A percentile compares a stretch with the other conserved stretches of the same genome.
phyloP scores from a whole-genome alignment of 2,329 filamentous ascomycete species.

The Scedosporium aurantiacum region DNA sequence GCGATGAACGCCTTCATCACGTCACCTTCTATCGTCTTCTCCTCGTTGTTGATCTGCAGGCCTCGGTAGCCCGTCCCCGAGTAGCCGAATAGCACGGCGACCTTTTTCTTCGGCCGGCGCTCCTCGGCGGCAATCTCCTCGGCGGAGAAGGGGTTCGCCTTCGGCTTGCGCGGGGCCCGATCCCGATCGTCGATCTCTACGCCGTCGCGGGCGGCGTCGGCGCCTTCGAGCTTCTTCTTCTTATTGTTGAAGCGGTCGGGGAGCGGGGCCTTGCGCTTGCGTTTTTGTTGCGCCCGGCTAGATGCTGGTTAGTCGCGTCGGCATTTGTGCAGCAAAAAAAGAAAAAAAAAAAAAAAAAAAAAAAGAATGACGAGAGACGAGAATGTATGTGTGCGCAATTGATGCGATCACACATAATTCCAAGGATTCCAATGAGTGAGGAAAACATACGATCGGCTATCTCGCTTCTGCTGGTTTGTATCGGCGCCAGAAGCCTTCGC shows the following conservation, averaged over 20 bases:
- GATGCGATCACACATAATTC: no score
- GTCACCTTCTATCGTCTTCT: constrained; percentile 94
- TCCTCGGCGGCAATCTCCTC: constrained; percentile 84
- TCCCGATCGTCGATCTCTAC: constrained; percentile 10
- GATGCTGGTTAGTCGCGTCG: constrained; percentile 4
- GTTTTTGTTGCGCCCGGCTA: background rate
- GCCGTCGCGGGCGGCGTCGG: constrained; percentile 7
- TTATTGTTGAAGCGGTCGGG: constrained; percentile 1
- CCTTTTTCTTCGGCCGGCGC: constrained; percentile 87
- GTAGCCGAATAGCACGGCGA: constrained; percentile 90
- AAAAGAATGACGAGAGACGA: background rate
- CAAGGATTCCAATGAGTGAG: background rate
- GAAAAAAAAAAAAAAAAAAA: background rate
- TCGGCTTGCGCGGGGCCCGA: constrained; percentile 9
- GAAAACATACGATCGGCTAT: background rate
- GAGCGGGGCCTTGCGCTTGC: background rate
- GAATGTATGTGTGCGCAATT: background rate
- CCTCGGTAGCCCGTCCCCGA: constrained; percentile 94
- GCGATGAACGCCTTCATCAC: constrained; percentile 85
- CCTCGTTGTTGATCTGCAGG: constrained; percentile 75
- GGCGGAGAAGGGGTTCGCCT: constrained; percentile 42
- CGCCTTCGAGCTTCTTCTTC: constrained; percentile 10
- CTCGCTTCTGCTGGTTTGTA: background rate
- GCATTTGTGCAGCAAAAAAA: background rate
- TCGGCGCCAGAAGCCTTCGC: background rate